Evolutionary conservation across 257 asterid species (phyloP), one percentile per base, ranked within the genome.

Genomic region (Solanum sejunctum): DNA sequence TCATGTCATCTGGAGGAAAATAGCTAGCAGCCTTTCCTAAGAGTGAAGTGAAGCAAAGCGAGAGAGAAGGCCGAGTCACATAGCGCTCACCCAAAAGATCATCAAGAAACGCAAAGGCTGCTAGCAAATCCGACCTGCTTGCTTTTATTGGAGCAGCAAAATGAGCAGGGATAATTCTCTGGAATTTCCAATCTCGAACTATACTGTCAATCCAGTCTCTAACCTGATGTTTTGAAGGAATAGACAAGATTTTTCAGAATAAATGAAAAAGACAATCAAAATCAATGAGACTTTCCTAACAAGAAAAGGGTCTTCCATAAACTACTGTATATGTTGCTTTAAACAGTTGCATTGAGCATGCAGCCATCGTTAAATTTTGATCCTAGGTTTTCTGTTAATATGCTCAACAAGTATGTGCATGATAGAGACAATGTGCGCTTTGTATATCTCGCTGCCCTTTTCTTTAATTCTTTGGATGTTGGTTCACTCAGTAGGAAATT

Each of bases 1-100:
- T 92, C 99, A 94, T 95, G 80, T 95, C 99, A 79, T 96, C 99
- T 39, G 98, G 97, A 80, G 99, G 97, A 90, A 95, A 96, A 84
- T 96, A 95, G 84, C 94, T 93, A 72, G 98, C 97, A 3, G 98
- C 98, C 87, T 91, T 96, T 80, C 99, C 99, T 86, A 95, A 87
- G 32, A 93, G 93, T 10, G 95, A 93, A 5, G 97, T 87, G 93
- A 93, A 93, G 12, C 93, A 89, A 86, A 92, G 89, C 82, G 97
- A 91, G 64, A 94, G 86, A 5, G 98, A 95, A 75, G 97, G 97
- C 18, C 97, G 90, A 17, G 97, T 91, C 3, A 88, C 91, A 56
- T 92, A 92, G 54, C 90, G 90, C 81, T 96, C 97, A 0, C 95
- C 98, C 89, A 93, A 85, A 52, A 93, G 98, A 72, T 96, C 98